phyloP scores from a whole-genome alignment of 768 basidiomycete genomes.

The Kwoniella newhampshirensis region DNA sequence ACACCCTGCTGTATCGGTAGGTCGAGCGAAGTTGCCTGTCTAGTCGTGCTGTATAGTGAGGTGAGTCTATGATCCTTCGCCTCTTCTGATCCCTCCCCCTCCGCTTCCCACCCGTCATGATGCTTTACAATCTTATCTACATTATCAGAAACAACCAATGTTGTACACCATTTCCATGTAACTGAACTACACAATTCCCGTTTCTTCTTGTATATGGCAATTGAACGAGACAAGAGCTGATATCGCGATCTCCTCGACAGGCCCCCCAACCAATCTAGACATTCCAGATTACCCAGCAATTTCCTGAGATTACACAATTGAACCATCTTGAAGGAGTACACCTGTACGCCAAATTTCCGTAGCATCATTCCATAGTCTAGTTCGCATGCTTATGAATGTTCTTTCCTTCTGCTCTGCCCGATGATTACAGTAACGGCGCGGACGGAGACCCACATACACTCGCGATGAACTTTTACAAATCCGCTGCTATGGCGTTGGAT shows the following conservation, averaged over 20 bases:
- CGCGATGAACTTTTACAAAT: constrained; percentile 92
- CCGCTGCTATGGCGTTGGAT: constrained; percentile 78
- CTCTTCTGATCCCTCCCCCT: not conserved
- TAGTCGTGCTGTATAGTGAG: too few relatives aligned
- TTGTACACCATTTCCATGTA: constrained; percentile 35
- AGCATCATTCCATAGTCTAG: not conserved
- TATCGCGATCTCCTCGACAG: too few relatives aligned
- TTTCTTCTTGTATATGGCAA: too few relatives aligned
- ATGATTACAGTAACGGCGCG: too few relatives aligned
- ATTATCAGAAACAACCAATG: constrained; percentile 48
- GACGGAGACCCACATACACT: not conserved
- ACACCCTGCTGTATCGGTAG: too few relatives aligned
- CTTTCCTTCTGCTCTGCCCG: not conserved
- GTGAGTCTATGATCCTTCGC: too few relatives aligned
- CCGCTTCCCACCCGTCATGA: constrained; percentile 19
- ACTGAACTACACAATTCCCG: constrained; percentile 14
- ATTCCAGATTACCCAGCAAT: too few relatives aligned
- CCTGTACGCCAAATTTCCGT: constrained; percentile 17
- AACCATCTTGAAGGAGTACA: not conserved
- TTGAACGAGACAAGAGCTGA: too few relatives aligned
- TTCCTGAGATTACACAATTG: too few relatives aligned
- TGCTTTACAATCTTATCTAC: constrained; percentile 52
- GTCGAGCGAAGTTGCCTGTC: too few relatives aligned
- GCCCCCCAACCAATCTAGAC: too few relatives aligned
- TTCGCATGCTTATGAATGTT: not conserved